These are phyloP conservation scores for Aspergillus pseudoterreus DNA, from an alignment of 2,329 filamentous ascomycete species.

Conservation along the genomic window DNA sequence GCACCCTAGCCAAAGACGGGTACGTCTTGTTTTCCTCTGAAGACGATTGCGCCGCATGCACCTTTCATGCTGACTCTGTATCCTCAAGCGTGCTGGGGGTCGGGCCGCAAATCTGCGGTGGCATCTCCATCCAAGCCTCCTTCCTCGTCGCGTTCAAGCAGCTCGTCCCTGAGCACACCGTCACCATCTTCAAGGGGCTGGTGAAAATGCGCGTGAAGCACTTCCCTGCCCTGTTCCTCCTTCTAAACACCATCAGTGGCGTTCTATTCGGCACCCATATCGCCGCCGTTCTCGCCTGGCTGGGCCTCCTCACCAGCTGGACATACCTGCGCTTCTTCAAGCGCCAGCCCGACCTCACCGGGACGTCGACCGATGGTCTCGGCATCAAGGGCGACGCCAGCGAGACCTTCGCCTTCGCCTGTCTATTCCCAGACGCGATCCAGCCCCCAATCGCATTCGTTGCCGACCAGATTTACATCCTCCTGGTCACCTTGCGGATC, in stretches of 20 bases:
- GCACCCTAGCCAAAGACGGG: constrained; percentile 33
- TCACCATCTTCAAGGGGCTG: constrained; percentile 84
- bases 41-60: constrained; percentile 15
- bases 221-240: constrained; percentile 70
- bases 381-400: constrained; percentile 82
- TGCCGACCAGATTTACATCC: constrained; percentile 69
- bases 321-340: constrained; percentile 97
- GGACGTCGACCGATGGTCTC: constrained; percentile 50
- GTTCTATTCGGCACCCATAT: constrained; percentile 67
- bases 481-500: constrained; percentile 70
- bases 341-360: constrained; percentile 52
- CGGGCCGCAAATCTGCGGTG: constrained; percentile 74
- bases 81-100: constrained; percentile 49
- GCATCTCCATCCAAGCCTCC: constrained; percentile 81
- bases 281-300: constrained; percentile 72
- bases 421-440: constrained; percentile 84
- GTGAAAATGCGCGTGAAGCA: constrained; percentile 84
- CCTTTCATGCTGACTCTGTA: constrained; percentile 21
- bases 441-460: constrained; percentile 74
- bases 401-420: constrained; percentile 92
- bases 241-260: constrained; percentile 66
- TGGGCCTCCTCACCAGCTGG: constrained; percentile 85
- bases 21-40: constrained; percentile 25
- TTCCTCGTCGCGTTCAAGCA: constrained; percentile 98
- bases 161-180: constrained; percentile 93